phyloP scores from a whole-genome alignment of 2,329 filamentous ascomycete species.

The Simplicillium aogashimaense region DNA sequence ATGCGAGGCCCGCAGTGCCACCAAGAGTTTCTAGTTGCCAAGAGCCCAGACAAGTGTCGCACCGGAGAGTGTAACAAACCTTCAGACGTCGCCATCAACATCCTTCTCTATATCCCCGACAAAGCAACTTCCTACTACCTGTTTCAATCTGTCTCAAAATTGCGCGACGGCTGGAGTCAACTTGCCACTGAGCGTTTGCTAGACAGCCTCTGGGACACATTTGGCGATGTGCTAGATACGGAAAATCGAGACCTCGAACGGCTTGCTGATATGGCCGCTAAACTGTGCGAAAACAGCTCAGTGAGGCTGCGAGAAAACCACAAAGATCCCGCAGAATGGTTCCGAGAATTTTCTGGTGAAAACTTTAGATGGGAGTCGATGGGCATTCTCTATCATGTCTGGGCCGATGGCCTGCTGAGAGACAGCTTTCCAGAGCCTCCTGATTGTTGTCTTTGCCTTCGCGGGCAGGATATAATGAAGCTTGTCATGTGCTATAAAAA shows the following conservation, averaged over 20 bases:
- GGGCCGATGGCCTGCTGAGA: conserved; percentile 6
- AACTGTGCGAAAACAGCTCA: conserved; percentile 22
- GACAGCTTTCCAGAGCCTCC: conserved; percentile 1
- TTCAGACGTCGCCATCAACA: conserved; percentile 1
- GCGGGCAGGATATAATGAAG: conserved; percentile 3
- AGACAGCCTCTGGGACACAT: conserved; percentile 10
- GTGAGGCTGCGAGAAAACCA: conserved; percentile 21
- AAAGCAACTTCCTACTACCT: conserved; percentile 5
- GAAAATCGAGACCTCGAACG: conserved; percentile 4
- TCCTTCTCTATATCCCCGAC: conserved; percentile 6
- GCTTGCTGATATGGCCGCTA: conserved; percentile 18
- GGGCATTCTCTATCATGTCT: conserved; percentile 20
- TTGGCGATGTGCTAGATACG: conserved; percentile 11
- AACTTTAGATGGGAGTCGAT: conserved; percentile 27
- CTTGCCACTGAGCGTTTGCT: conserved; percentile 6
- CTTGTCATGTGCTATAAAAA: conserved; percentile 10
- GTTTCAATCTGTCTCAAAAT: conserved; percentile 8
- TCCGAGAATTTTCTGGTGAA: conserved; percentile 21
- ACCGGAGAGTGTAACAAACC: conserved; percentile 1
- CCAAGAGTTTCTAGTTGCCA: background rate
- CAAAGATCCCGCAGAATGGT: conserved; percentile 18
- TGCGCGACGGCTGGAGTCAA: conserved; percentile 11
- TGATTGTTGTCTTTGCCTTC: conserved; percentile 1
- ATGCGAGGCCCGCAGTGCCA: conserved; percentile 2
- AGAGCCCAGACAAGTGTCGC: background rate